phyloP scores from a whole-genome alignment of 2,329 filamentous ascomycete species.

The Aspergillus ruber region DNA sequence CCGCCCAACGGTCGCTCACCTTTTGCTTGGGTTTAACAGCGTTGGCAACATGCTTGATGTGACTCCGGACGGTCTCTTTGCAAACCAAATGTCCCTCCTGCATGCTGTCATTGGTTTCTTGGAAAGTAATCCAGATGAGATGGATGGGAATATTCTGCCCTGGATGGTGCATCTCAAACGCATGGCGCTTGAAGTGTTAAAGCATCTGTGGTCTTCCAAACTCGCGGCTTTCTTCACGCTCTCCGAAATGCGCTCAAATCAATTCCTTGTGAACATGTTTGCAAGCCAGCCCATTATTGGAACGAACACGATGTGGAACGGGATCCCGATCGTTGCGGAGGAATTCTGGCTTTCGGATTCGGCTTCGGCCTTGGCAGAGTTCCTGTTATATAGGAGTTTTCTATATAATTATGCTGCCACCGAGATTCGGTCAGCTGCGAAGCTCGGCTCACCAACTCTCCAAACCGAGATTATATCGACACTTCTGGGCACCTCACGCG shows the following conservation, averaged over 20 bases:
- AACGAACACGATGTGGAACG: slow-evolving; percentile 67
- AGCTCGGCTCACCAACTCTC: slow-evolving; percentile 62
- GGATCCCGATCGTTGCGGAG: slow-evolving; percentile 51
- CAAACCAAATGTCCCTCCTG: slow-evolving; percentile 67
- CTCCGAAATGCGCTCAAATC: slow-evolving; percentile 69
- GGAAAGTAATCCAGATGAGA: slow-evolving; percentile 59
- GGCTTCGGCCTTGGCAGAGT: slow-evolving; percentile 65
- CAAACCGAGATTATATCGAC: slow-evolving; percentile 61
- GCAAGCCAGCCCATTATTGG: slow-evolving; percentile 65
- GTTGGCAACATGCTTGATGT: slow-evolving; percentile 64
- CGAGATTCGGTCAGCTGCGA: slow-evolving; percentile 72
- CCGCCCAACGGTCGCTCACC: slow-evolving; percentile 80
- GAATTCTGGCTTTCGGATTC: slow-evolving; percentile 65
- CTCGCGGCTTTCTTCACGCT: slow-evolving; percentile 70
- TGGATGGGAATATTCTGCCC: slow-evolving; percentile 54
- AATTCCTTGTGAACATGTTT: slow-evolving; percentile 73
- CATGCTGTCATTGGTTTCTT: slow-evolving; percentile 72
- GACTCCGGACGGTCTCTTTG: slow-evolving; percentile 63
- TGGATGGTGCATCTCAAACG: slow-evolving; percentile 67
- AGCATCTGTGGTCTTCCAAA: slow-evolving; percentile 75
- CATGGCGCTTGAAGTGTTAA: slow-evolving; percentile 65
- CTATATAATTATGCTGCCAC: slow-evolving; percentile 78
- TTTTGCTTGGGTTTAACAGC: slow-evolving; percentile 81
- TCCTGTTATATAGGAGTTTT: slow-evolving; percentile 68
- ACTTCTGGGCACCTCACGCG: slow-evolving; percentile 66